These are phyloP conservation scores for Zymoseptoria pseudotritici DNA, from an alignment of 2,329 filamentous ascomycete species.

Conservation along the genomic window DNA sequence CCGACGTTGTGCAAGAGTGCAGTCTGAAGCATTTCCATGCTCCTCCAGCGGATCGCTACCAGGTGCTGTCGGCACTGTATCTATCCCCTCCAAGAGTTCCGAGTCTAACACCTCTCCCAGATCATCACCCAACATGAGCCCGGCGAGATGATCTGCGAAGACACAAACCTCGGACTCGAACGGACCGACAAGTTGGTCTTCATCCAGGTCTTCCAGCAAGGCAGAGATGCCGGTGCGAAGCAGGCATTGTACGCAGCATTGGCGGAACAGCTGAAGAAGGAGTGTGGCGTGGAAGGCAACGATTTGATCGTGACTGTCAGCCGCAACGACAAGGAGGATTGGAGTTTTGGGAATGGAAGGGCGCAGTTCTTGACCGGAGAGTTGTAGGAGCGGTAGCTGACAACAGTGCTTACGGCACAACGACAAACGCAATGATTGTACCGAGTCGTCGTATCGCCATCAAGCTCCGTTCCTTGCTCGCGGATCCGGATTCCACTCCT, in stretches of 20 bases:
- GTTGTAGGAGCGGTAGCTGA: conserved; percentile 10
- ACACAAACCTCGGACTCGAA: conserved; percentile 24
- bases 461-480: conserved; percentile 15
- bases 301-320: conserved; percentile 26
- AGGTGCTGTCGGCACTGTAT: conserved; percentile 9
- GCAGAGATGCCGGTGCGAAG: conserved; percentile 23
- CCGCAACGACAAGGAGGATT: conserved; percentile 25
- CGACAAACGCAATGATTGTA: no score
- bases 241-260: conserved; percentile 20
- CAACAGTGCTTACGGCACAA: background rate
- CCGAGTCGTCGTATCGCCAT: background rate
- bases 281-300: conserved; percentile 18
- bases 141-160: conserved; percentile 28
- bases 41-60: conserved; percentile 25
- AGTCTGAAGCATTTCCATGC: conserved; percentile 26
- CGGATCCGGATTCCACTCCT: conserved; percentile 34
- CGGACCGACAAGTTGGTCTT: conserved; percentile 25
- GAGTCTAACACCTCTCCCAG: conserved; percentile 1
- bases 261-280: conserved; percentile 18
- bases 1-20: conserved; percentile 25
- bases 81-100: no score
- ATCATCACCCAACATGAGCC: conserved; percentile 30
- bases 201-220: conserved; percentile 30
- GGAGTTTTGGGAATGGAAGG: conserved; percentile 27
- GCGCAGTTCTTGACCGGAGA: conserved; percentile 27